Conservation (phyloP, 2,329 filamentous ascomycete species). For the Fusarium sp. region DNA sequence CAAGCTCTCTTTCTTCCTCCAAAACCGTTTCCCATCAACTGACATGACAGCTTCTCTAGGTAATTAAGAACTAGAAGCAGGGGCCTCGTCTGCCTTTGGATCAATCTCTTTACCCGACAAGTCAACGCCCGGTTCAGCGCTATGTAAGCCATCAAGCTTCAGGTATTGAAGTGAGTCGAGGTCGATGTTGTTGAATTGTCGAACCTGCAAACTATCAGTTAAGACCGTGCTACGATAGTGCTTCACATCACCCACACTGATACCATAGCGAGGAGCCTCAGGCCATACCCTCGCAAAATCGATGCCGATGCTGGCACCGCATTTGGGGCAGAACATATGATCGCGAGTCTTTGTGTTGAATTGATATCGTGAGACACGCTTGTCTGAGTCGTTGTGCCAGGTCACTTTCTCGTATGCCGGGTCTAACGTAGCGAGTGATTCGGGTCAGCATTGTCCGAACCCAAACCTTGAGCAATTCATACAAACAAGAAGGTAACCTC, state of each 20-base stretch:
- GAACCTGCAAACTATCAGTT: conserved; percentile 45
- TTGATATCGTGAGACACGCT: conserved; percentile 37
- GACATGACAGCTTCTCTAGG: background rate
- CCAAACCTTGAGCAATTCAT: background rate
- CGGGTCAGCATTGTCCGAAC: background rate
- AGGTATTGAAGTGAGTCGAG: conserved; percentile 50
- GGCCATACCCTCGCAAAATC: conserved; percentile 50
- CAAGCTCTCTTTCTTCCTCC: background rate
- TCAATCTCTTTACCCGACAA: conserved; percentile 46
- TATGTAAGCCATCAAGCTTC: conserved; percentile 50
- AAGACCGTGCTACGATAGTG: background rate
- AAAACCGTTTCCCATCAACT: background rate
- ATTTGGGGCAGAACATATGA: conserved; percentile 60
- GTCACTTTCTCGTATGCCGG: conserved; percentile 51
- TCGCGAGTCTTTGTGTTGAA: conserved; percentile 60
- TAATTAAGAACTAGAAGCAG: conserved; percentile 1
- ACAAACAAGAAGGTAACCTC: conserved; percentile 63
- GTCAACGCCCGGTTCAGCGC: conserved; percentile 48
- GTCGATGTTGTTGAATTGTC: conserved; percentile 54
- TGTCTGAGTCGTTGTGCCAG: conserved; percentile 53
- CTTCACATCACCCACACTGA: conserved; percentile 50
- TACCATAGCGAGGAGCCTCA: conserved; percentile 48
- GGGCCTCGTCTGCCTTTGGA: conserved; percentile 6
- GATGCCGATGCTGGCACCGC: conserved; percentile 58
- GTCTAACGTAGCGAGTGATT: conserved; percentile 42